Percentiles rank a stretch among this genome's conserved stretches.
These are phyloP conservation scores for Hypoxylon sp. DNA, from an alignment of 2,329 filamentous ascomycete genomes.

Conservation along the genomic window DNA sequence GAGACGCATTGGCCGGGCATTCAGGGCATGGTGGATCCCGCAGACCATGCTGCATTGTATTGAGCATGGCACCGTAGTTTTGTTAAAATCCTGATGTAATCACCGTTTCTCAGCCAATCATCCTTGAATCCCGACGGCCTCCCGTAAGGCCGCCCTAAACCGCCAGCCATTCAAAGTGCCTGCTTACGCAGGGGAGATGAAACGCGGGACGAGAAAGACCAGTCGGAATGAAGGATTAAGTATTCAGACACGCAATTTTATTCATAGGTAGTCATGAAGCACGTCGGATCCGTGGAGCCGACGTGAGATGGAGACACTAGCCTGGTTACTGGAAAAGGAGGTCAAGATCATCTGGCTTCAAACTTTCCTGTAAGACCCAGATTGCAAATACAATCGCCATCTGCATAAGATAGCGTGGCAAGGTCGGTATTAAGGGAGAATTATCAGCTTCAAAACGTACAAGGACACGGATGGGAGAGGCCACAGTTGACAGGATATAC, in stretches of 20 bases:
- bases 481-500: not conserved
- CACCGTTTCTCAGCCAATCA: not conserved
- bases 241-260: not conserved
- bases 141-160: slow-evolving; percentile 4
- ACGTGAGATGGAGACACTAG: not conserved
- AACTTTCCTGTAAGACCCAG: too few species aligned
- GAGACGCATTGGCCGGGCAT: slow-evolving; percentile 25
- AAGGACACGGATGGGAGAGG: not conserved
- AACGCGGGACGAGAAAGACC: slow-evolving; percentile 9
- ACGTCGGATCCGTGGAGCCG: slow-evolving; percentile 3
- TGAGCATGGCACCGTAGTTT: slow-evolving; percentile 3
- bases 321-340: slow-evolving; percentile 10
- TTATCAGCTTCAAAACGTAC: not conserved
- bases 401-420: not conserved
- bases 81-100: slow-evolving; percentile 9
- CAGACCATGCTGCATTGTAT: slow-evolving; percentile 18
- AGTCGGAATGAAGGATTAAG: not conserved
- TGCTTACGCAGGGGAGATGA: slow-evolving; percentile 4
- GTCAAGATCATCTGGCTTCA: slow-evolving; percentile 4
- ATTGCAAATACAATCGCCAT: not conserved
- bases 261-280: not conserved
- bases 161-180: slow-evolving; percentile 3
- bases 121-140: slow-evolving; percentile 7
- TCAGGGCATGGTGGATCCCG: slow-evolving; percentile 24
- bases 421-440: not conserved